These are phyloP conservation scores for Penicillium manginii DNA, from an alignment of 495 filamentous ascomycete species.

Conservation along the genomic window DNA sequence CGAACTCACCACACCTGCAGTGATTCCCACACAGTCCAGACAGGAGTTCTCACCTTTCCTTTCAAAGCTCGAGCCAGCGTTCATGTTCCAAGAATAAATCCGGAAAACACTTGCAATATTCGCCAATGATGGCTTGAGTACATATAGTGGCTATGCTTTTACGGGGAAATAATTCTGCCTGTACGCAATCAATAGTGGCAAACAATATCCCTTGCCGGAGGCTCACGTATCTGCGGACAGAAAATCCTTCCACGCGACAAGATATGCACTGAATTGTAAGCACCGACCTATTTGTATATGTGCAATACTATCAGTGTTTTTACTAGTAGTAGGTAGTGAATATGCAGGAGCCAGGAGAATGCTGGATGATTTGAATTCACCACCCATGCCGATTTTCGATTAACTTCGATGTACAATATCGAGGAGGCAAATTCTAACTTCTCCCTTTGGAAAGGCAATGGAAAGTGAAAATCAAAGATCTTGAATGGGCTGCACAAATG, in stretches of 20 bases:
- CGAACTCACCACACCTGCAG: neutral
- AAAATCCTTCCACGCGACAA: conserved; percentile 2
- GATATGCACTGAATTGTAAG: conserved; percentile 5
- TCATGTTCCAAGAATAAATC: conserved; percentile 2
- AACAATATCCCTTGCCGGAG: conserved; percentile 2
- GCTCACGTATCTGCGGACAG: conserved; percentile 2
- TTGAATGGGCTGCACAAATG: neutral
- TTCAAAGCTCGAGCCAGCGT: neutral
- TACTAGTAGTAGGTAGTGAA: neutral
- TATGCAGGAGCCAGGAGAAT: conserved; percentile 4
- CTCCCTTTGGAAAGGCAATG: neutral
- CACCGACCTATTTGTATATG: neutral
- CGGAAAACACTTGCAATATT: neutral
- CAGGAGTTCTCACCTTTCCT: neutral
- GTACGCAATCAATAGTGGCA: conserved; percentile 6
- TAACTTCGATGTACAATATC: neutral
- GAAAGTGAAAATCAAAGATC: neutral
- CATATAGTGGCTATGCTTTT: neutral
- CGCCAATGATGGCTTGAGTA: neutral
- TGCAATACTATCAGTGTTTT: neutral
- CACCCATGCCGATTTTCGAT: neutral
- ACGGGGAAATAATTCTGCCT: conserved; percentile 3
- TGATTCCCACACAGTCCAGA: neutral
- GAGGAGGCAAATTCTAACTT: neutral
- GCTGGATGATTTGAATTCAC: neutral